Percentiles rank a stretch among this genome's conserved stretches.
Conservation (phyloP, 257 asterid species). For the Echium plantagineum region DNA sequence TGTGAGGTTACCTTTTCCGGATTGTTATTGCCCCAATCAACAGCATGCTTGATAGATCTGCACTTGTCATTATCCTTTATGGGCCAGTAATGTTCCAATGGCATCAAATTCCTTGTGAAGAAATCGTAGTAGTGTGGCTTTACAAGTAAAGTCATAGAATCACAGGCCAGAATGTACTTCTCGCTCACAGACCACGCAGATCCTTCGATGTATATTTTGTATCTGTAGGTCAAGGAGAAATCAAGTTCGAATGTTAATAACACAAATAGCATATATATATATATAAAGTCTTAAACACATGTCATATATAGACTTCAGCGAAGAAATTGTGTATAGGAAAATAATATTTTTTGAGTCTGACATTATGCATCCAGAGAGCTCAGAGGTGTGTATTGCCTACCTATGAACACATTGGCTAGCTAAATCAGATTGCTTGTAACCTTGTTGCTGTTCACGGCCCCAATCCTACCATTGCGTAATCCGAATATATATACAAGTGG, state of each 20-base stretch:
- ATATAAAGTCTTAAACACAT: background rate
- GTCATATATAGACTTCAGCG: background rate
- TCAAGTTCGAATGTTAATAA: background rate
- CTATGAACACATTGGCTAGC: conserved; percentile 75
- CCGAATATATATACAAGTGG: background rate
- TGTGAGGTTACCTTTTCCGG: conserved; percentile 26
- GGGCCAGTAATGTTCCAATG: conserved; percentile 86
- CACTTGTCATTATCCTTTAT: conserved; percentile 50
- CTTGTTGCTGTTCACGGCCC: conserved; percentile 40
- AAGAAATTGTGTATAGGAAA: background rate
- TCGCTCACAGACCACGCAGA: conserved; percentile 94
- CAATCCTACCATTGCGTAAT: conserved; percentile 30
- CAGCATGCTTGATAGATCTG: conserved; percentile 71
- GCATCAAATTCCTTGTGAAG: conserved; percentile 70
- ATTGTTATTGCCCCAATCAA: conserved; percentile 77
- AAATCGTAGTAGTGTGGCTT: conserved; percentile 68
- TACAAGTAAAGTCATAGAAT: conserved; percentile 53
- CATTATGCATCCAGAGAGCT: background rate
- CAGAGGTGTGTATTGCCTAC: conserved; percentile 17
- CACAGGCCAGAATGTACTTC: conserved; percentile 82
- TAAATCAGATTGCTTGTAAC: conserved; percentile 59
- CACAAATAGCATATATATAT: background rate
- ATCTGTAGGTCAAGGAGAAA: conserved; percentile 27
- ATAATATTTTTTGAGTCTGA: background rate
- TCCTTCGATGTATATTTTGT: conserved; percentile 85